Conservation (phyloP, 805 yeast genomes). For the Lipomyces kockii region DNA sequence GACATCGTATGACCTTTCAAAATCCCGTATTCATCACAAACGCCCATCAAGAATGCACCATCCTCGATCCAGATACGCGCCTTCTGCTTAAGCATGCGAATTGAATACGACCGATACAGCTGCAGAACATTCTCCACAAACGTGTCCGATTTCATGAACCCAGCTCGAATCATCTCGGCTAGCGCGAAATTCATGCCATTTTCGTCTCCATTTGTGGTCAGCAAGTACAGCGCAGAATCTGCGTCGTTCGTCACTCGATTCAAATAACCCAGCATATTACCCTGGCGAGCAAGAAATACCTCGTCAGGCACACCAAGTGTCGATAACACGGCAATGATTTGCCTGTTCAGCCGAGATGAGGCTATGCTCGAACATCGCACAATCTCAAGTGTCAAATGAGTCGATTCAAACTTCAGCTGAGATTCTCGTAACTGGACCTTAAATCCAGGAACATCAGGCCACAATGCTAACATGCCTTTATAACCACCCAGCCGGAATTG, state of each 20-base stretch:
- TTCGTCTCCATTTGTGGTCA: constrained; percentile 6
- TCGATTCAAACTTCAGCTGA: constrained; percentile 15
- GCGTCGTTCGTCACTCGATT: background rate
- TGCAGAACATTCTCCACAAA: constrained; percentile 6
- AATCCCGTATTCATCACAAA: constrained; percentile 16
- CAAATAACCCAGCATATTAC: constrained; percentile 8
- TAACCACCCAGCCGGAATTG: constrained; percentile 26
- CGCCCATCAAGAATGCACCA: constrained; percentile 15
- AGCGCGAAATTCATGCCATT: constrained; percentile 1
- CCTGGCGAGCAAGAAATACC: constrained; percentile 12
- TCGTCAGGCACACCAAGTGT: constrained; percentile 15
- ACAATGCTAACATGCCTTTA: constrained; percentile 17
- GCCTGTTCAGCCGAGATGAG: constrained; percentile 15
- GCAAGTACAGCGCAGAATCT: constrained; percentile 6
- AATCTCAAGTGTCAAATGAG: constrained; percentile 12
- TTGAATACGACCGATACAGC: constrained; percentile 4
- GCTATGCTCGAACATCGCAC: constrained; percentile 2
- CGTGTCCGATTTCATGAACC: constrained; percentile 11
- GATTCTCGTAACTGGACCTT: constrained; percentile 11
- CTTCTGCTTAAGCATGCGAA: constrained; percentile 13
- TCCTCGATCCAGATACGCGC: constrained; percentile 15
- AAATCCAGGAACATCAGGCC: constrained; percentile 16
- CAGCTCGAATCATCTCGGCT: background rate
- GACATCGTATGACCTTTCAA: constrained; percentile 14
- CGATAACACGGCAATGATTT: constrained; percentile 18